Base-by-base conservation (phyloP, 2,329 filamentous ascomycete genomes). In the Penicillium sp. region DNA sequence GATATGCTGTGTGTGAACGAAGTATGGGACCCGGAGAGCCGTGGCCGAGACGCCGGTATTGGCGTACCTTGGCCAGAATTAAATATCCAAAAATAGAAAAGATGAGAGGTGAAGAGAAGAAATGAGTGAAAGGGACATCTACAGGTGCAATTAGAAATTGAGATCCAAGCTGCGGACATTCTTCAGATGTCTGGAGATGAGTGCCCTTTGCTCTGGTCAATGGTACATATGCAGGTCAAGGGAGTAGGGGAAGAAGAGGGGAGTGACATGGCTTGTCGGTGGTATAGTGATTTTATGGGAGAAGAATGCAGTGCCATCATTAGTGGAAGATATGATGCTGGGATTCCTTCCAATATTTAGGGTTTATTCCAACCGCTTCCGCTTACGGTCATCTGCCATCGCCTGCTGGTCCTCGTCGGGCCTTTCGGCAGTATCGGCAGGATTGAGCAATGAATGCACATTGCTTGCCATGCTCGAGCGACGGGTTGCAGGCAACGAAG, bases 401-500 rank as follows among this genome's bases (percentile, higher is more conserved):
- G 48, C 53, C 29, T 79, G 76, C 56, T 85, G 79, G 56, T 88
- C 85, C 67, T 88, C 85, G 44, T 86, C 85, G 20, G 84, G 82
- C 56, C 85, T 74, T 70, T 89, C 86, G 2, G 82, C 83, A 1
- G 86, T 88, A 62, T 88, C 85, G 14, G 86, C 84, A 6, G 86
- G 87, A 62, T 89, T 89, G 1, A 89, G 77, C 24, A 89, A 72
- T 6, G 82, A 85, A 68, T 87, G 85, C 22, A 87, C 83, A 63
- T 86, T 89, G 62, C 85, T 88, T 7, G 86, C 86, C 86, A 89
- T 89, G 66, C 86, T 89, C 26, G 84, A 86, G 58, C 86, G 79
- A 53, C 87, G 76, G 8, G 86, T 89, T n/a, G 84, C 84, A 3
- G 86, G 85, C 0, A 77, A 61, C 10, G 76, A 77, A 14, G 68